A percentile compares a stretch with the other conserved stretches of the same genome.
These are phyloP conservation scores for Sapria himalayana DNA, from an alignment of 345 rosid genomes.

Conservation along the genomic window DNA sequence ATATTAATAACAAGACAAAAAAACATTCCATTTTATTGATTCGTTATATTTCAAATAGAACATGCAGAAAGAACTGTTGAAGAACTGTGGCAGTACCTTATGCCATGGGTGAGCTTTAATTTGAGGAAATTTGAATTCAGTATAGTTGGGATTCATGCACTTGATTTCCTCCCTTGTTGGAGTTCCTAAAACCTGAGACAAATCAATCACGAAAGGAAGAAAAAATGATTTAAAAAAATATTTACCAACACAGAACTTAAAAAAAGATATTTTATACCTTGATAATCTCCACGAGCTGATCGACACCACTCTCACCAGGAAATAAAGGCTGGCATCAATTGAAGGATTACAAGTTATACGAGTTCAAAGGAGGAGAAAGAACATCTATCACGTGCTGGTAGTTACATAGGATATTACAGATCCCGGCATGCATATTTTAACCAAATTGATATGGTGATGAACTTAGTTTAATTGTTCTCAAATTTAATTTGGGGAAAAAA, in stretches of 20 bases:
- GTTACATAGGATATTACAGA: no score
- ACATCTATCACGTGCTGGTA: no score
- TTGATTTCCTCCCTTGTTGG: slow-evolving; percentile 96
- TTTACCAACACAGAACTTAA: neutral
- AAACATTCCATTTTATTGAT: neutral
- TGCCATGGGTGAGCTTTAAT: slow-evolving; percentile 99
- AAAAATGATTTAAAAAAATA: slow-evolving; percentile 1
- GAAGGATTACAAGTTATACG: no score
- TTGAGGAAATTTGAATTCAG: slow-evolving; percentile 93
- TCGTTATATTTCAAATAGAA: neutral
- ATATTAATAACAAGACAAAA: neutral
- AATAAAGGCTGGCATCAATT: slow-evolving; percentile 51
- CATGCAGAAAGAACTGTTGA: neutral
- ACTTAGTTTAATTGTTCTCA: no score
- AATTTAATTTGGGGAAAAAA: no score
- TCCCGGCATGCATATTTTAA: no score
- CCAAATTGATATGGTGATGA: no score
- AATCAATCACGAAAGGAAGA: neutral
- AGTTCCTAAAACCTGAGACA: slow-evolving; percentile 68
- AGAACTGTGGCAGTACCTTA: slow-evolving; percentile 29
- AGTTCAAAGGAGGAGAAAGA: no score
- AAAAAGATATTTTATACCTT: slow-evolving; percentile 29
- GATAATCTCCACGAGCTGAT: slow-evolving; percentile 92
- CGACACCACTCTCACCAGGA: slow-evolving; percentile 97
- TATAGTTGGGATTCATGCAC: slow-evolving; percentile 98